Percentiles rank a stretch among this genome's conserved stretches.
Evolutionary conservation across 331 rosid species (phyloP).

Genomic region (Arachis monticola): DNA sequence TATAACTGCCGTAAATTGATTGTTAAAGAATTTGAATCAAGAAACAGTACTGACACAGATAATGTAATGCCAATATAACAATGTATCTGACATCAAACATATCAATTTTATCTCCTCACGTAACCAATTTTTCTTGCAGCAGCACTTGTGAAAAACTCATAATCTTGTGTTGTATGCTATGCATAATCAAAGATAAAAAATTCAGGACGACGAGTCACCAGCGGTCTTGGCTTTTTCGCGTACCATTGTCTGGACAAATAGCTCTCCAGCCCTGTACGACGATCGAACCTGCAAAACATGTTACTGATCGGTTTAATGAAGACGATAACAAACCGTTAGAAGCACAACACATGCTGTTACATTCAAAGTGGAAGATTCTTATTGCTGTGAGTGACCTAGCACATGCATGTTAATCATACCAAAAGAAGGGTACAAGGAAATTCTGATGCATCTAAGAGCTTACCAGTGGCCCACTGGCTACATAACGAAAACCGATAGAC

Average conservation of each 20-base stretch:
- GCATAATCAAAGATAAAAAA: constrained; percentile 19
- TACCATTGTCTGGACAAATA: constrained; percentile 84
- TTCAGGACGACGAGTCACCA: constrained; percentile 31
- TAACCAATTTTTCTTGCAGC: constrained; percentile 35
- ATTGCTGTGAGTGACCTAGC: background rate
- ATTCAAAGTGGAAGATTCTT: background rate
- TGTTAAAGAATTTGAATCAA: constrained; percentile 19
- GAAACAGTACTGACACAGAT: constrained; percentile 17
- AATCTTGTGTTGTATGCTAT: constrained; percentile 14
- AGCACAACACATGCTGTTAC: constrained; percentile 1
- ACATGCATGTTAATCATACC: constrained; percentile 3
- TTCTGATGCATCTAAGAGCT: constrained; percentile 41
- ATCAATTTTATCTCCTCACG: constrained; percentile 3
- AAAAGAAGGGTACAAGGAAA: constrained; percentile 28
- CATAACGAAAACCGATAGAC: constrained; percentile 91
- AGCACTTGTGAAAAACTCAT: constrained; percentile 27
- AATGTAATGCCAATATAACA: background rate
- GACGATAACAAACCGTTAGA: constrained; percentile 11
- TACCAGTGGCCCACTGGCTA: constrained; percentile 98
- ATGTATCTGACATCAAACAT: constrained; percentile 10
- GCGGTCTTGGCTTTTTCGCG: constrained; percentile 54
- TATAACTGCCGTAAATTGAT: background rate
- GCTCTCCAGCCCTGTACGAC: constrained; percentile 95
- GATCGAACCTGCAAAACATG: constrained; percentile 75
- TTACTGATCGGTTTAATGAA: background rate